These are phyloP conservation scores for Endocalyx cinctus DNA, from an alignment of 2,329 filamentous ascomycete species.

Conservation along the genomic window DNA sequence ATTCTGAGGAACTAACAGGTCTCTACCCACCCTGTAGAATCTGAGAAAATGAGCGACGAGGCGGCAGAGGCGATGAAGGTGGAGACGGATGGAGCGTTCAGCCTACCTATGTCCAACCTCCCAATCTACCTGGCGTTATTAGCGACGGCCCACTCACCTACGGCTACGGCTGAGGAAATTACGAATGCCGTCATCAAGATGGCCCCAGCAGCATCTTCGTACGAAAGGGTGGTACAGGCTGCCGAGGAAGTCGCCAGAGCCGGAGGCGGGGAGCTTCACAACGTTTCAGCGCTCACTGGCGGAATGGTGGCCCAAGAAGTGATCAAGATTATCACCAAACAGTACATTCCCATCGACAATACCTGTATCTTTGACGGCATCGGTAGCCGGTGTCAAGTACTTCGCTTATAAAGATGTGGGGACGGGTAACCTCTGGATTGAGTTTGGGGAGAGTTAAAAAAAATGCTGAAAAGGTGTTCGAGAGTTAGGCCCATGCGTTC, in stretches of 20 bases:
- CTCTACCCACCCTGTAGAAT: conserved; percentile 43
- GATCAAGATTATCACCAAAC: conserved; percentile 79
- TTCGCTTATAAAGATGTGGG: conserved; percentile 42
- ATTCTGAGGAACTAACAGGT: conserved; percentile 23
- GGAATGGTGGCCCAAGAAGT: conserved; percentile 96
- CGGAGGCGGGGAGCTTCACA: conserved; percentile 83
- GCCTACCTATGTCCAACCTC: conserved; percentile 54
- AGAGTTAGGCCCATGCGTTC: too few relatives aligned
- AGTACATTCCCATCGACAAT: conserved; percentile 68
- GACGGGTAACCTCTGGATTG: too few relatives aligned
- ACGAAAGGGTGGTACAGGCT: conserved; percentile 47
- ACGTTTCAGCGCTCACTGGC: conserved; percentile 80
- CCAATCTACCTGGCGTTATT: conserved; percentile 65
- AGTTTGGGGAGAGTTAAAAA: too few relatives aligned
- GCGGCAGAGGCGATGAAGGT: conserved; percentile 41
- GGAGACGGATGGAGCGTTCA: conserved; percentile 24
- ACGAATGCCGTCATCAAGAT: conserved; percentile 38
- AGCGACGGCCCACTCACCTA: conserved; percentile 43
- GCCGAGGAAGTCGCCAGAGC: conserved; percentile 69
- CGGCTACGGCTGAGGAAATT: conserved; percentile 49
- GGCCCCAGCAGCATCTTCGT: conserved; percentile 43
- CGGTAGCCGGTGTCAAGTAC: conserved; percentile 54
- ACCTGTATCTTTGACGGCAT: conserved; percentile 69
- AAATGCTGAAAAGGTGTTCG: too few relatives aligned
- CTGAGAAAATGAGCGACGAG: conserved; percentile 51